phyloP scores from a whole-genome alignment of 176 grass and related monocot genomes.

The Hordeum vulgare region DNA sequence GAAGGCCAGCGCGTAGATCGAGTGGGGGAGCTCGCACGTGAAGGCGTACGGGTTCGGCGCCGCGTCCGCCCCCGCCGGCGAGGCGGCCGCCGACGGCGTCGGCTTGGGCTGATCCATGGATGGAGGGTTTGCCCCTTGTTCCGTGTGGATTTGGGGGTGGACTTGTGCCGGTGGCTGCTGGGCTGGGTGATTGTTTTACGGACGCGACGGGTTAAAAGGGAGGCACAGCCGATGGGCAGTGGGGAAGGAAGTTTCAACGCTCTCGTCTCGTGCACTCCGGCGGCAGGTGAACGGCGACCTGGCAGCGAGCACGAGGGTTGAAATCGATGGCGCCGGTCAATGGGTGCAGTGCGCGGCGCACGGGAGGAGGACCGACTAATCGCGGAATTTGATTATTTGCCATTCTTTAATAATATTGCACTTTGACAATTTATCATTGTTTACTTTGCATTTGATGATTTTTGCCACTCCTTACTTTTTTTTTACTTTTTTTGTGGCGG shows the following conservation, averaged over 20 bases:
- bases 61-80: constrained; percentile 16
- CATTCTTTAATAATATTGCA: too few species aligned
- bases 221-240: too few species aligned
- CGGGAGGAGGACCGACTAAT: too few species aligned
- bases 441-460: too few species aligned
- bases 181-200: not conserved
- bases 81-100: constrained; percentile 21
- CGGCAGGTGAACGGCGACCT: too few species aligned
- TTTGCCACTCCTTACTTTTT: too few species aligned
- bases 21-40: constrained; percentile 80
- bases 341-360: not conserved
- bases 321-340: not conserved
- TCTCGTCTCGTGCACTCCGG: not conserved
- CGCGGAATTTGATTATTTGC: too few species aligned
- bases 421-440: too few species aligned
- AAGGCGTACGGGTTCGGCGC: constrained; percentile 56
- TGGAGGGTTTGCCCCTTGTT: not conserved
- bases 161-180: not conserved
- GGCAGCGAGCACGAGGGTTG: not conserved
- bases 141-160: constrained; percentile 10
- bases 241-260: not conserved
- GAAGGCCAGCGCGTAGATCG: constrained; percentile 94
- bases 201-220: too few species aligned
- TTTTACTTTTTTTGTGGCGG: too few species aligned
- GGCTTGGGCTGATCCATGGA: constrained; percentile 38